These are phyloP conservation scores for Phaeosphaeriaceae sp. DNA, from an alignment of 2,329 filamentous ascomycete species.

Conservation along the genomic window DNA sequence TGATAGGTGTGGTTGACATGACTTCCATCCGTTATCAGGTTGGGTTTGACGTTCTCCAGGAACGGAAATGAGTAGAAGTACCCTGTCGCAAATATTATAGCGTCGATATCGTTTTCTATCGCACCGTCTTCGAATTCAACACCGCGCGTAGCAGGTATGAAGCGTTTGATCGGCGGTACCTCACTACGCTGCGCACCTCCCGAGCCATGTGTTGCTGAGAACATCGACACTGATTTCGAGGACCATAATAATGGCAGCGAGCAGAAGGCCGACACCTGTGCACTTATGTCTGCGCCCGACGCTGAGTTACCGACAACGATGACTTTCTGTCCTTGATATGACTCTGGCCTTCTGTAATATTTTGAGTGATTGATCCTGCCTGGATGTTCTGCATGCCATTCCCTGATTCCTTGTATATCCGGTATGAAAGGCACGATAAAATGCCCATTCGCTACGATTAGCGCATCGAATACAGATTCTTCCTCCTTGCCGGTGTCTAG, in stretches of 20 bases:
- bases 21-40: constrained; percentile 71
- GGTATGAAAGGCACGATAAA: constrained; percentile 57
- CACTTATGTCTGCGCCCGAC: constrained; percentile 82
- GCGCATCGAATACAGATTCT: constrained; percentile 61
- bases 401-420: constrained; percentile 47
- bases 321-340: constrained; percentile 73
- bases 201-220: constrained; percentile 19
- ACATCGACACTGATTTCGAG: constrained; percentile 19
- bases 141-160: constrained; percentile 63
- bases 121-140: constrained; percentile 72
- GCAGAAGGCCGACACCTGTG: constrained; percentile 72
- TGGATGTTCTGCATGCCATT: constrained; percentile 51
- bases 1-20: constrained; percentile 77
- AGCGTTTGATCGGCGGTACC: constrained; percentile 61
- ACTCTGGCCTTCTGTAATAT: constrained; percentile 72
- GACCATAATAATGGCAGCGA: constrained; percentile 64
- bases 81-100: constrained; percentile 85
- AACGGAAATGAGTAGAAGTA: constrained; percentile 89
- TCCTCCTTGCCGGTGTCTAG: constrained; percentile 53
- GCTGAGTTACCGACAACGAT: constrained; percentile 85
- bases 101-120: constrained; percentile 72
- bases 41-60: constrained; percentile 60
- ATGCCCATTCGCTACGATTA: constrained; percentile 57
- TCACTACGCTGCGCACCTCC: constrained; percentile 62
- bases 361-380: constrained; percentile 67